Evolutionary conservation across 768 basidiomycete species (phyloP).

Genomic region (Trametes meyenii): DNA sequence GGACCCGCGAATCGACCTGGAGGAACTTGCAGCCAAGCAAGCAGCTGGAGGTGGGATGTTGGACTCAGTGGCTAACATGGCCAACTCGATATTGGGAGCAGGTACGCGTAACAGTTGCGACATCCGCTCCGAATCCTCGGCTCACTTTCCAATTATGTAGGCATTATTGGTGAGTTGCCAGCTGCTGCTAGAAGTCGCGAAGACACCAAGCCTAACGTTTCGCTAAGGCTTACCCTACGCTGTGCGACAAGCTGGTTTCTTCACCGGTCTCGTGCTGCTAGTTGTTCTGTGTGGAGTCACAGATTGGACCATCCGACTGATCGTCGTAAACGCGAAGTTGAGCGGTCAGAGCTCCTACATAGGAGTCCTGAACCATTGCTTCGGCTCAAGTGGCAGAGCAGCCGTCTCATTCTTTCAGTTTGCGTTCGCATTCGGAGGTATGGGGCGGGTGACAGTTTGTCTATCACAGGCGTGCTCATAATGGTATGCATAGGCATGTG

Average conservation of each 20-base stretch:
- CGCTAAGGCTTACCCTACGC: conserved; percentile 87
- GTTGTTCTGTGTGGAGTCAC: conserved; percentile 81
- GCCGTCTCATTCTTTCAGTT: conserved; percentile 98
- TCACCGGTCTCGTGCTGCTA: conserved; percentile 83
- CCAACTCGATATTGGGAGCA: conserved; percentile 93
- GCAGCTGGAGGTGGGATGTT: conserved; percentile 73
- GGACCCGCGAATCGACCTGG: conserved; percentile 57
- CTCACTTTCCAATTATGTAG: conserved; percentile 37
- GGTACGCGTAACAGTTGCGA: conserved; percentile 50
- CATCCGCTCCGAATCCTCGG: conserved; percentile 7
- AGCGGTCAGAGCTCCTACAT: conserved; percentile 92
- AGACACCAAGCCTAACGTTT: background rate
- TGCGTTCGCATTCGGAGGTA: conserved; percentile 94
- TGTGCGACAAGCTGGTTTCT: conserved; percentile 90
- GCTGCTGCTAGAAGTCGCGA: background rate
- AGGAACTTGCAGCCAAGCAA: conserved; percentile 70
- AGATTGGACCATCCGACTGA: conserved; percentile 98
- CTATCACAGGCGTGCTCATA: background rate
- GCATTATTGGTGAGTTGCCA: conserved; percentile 65
- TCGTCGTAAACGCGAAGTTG: conserved; percentile 94
- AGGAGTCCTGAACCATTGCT: conserved; percentile 92
- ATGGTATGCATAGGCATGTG: conserved; percentile 78
- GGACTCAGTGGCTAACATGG: conserved; percentile 90
- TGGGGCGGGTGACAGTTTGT: conserved; percentile 26
- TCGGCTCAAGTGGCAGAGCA: conserved; percentile 87